Evolutionary conservation across 2,329 filamentous ascomycete species (phyloP).

Genomic region (Ophiostoma sp.): DNA sequence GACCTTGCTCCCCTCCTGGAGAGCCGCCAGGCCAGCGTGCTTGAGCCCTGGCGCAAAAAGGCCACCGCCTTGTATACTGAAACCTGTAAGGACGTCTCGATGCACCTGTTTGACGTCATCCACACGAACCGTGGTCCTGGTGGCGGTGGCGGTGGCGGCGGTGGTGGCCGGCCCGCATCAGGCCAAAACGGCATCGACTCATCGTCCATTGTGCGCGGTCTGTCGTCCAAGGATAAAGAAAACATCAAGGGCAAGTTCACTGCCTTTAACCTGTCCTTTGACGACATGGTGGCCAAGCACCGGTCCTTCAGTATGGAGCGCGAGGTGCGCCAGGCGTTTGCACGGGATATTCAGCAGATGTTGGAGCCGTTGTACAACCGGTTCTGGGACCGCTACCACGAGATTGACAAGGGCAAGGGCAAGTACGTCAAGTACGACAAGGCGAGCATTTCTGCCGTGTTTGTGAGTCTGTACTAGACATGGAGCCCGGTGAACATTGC

Average conservation of each 20-base stretch:
- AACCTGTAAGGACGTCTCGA: slow-evolving; percentile 83
- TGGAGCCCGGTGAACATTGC: neutral
- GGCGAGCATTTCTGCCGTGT: slow-evolving; percentile 68
- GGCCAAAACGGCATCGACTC: slow-evolving; percentile 71
- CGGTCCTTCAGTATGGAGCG: slow-evolving; percentile 85
- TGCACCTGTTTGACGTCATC: slow-evolving; percentile 83
- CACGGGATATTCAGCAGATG: slow-evolving; percentile 82
- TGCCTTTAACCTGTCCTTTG: slow-evolving; percentile 85
- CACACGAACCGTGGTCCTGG: slow-evolving; percentile 72
- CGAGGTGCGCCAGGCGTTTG: slow-evolving; percentile 79
- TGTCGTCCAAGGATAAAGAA: slow-evolving; percentile 90
- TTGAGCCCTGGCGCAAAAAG: slow-evolving; percentile 87
- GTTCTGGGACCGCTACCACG: slow-evolving; percentile 97
- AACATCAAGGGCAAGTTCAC: slow-evolving; percentile 95
- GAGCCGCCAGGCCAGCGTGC: slow-evolving; percentile 57
- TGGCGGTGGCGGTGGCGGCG: slow-evolving; percentile 35
- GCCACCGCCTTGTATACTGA: slow-evolving; percentile 79
- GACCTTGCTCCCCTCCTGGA: slow-evolving; percentile 74
- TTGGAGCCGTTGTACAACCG: slow-evolving; percentile 91
- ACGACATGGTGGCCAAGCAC: slow-evolving; percentile 81
- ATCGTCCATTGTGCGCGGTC: slow-evolving; percentile 75
- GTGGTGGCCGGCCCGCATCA: slow-evolving; percentile 62
- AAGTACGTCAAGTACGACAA: slow-evolving; percentile 99
- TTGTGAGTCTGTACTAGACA: slow-evolving; percentile 52
- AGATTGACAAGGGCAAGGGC: slow-evolving; percentile 95